These are phyloP conservation scores for Paxillus rubicundulus DNA, from an alignment of 768 basidiomycete genomes.

Conservation along the genomic window DNA sequence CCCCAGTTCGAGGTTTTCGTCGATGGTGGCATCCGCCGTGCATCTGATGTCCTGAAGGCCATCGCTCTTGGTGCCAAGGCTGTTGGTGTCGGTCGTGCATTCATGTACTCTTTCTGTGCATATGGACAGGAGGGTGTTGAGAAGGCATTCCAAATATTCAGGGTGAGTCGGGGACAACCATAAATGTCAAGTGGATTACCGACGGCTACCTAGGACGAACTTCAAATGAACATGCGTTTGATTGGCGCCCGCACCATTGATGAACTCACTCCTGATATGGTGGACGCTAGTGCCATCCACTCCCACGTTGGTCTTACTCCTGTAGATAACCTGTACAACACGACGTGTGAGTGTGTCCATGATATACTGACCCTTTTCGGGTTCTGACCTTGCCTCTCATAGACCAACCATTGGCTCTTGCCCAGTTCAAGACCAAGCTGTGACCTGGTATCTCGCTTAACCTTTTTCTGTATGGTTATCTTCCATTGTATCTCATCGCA, in stretches of 20 bases:
- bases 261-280: slow-evolving; percentile 80
- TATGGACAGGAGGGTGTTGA: slow-evolving; percentile 85
- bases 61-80: slow-evolving; percentile 53
- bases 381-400: not conserved
- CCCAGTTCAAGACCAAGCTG: slow-evolving; percentile 23
- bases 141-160: slow-evolving; percentile 71
- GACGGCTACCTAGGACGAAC: slow-evolving; percentile 64
- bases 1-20: slow-evolving; percentile 38
- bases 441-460: not conserved
- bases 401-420: slow-evolving; percentile 33
- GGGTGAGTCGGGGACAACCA: slow-evolving; percentile 38
- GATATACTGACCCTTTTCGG: not conserved
- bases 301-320: slow-evolving; percentile 29
- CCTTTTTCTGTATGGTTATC: not conserved
- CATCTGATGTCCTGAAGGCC: slow-evolving; percentile 49
- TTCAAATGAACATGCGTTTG: slow-evolving; percentile 93
- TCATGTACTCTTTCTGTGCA: slow-evolving; percentile 78
- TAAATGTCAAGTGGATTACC: not conserved
- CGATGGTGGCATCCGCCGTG: slow-evolving; percentile 49
- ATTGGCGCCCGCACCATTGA: slow-evolving; percentile 75
- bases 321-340: slow-evolving; percentile 28
- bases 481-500: not conserved
- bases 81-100: slow-evolving; percentile 77
- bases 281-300: slow-evolving; percentile 52
- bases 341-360: slow-evolving; percentile 29